Evolutionary conservation across 805 yeast species (phyloP).

Genomic region (Torulaspora indica): DNA sequence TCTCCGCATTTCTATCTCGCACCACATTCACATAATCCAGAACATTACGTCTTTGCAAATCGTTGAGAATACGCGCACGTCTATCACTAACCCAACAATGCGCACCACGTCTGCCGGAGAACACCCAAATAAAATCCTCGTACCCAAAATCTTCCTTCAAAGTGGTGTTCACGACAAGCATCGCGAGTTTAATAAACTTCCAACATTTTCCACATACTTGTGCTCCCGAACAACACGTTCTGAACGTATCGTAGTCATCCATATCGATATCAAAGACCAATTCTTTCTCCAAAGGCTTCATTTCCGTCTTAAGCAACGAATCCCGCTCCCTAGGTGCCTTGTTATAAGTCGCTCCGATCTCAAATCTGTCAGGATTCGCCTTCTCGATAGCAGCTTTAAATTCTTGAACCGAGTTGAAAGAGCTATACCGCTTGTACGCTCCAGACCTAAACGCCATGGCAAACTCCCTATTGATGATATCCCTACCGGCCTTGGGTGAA

Average conservation of each 20-base stretch:
- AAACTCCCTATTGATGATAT: conserved; percentile 85
- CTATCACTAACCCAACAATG: conserved; percentile 97
- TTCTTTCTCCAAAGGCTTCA: conserved; percentile 81
- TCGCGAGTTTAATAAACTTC: conserved; percentile 84
- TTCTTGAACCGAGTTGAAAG: conserved; percentile 61
- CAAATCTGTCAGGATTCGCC: conserved; percentile 85
- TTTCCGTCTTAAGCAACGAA: conserved; percentile 63
- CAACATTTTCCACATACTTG: conserved; percentile 86
- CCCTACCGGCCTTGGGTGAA: conserved; percentile 65
- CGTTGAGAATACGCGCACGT: conserved; percentile 71
- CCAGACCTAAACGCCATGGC: conserved; percentile 88
- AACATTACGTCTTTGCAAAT: conserved; percentile 67
- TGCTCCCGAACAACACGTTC: conserved; percentile 90
- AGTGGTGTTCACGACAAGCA: conserved; percentile 65
- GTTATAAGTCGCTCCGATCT: conserved; percentile 87
- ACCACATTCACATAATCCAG: conserved; percentile 80
- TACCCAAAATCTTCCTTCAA: conserved; percentile 87
- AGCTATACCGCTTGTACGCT: conserved; percentile 84
- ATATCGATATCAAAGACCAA: conserved; percentile 94
- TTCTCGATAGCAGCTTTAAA: conserved; percentile 71
- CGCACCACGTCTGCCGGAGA: conserved; percentile 97
- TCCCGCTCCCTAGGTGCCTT: conserved; percentile 85
- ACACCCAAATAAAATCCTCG: conserved; percentile 84
- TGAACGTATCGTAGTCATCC: conserved; percentile 89
- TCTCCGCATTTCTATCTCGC: conserved; percentile 45